A percentile compares a stretch with the other conserved stretches of the same genome.
Conservation (phyloP, 1,139 yeast genomes). For the Blastobotrys elegans region DNA sequence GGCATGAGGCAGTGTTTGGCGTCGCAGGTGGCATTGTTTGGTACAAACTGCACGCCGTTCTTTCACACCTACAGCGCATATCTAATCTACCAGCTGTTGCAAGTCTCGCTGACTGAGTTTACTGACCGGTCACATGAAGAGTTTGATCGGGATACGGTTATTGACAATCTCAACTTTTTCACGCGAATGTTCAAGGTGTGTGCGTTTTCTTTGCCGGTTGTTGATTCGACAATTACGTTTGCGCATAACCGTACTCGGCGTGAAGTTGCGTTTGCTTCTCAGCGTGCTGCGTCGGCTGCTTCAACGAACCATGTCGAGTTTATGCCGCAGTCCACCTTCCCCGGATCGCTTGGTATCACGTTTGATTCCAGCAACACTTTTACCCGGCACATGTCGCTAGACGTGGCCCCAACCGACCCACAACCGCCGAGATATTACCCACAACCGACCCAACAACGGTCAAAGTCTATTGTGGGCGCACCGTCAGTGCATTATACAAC, state of each 20-base stretch:
- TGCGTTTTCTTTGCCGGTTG: constrained; percentile 4
- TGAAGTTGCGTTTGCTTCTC: constrained; percentile 7
- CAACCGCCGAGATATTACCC: not conserved
- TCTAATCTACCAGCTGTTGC: constrained; percentile 10
- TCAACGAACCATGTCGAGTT: not conserved
- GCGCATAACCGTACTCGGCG: constrained; percentile 9
- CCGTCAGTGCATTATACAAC: not conserved
- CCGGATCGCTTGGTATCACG: constrained; percentile 1
- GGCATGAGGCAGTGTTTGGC: not conserved
- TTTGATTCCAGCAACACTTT: not conserved
- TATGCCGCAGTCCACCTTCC: not conserved
- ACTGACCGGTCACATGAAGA: constrained; percentile 3
- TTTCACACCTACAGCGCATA: constrained; percentile 9
- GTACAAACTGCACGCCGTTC: constrained; percentile 3
- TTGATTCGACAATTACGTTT: constrained; percentile 6
- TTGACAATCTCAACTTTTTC: constrained; percentile 5
- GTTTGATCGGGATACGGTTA: not conserved
- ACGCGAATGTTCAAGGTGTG: constrained; percentile 6
- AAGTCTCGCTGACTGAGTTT: constrained; percentile 7
- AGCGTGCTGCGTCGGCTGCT: not conserved
- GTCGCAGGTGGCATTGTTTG: not conserved
- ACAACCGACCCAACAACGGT: not conserved
- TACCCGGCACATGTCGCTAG: constrained; percentile 4
- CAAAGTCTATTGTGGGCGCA: constrained; percentile 1
- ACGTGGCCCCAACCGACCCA: not conserved